Conservation (phyloP, 2,329 filamentous ascomycete species). For the Aphanoascus verrucosus region DNA sequence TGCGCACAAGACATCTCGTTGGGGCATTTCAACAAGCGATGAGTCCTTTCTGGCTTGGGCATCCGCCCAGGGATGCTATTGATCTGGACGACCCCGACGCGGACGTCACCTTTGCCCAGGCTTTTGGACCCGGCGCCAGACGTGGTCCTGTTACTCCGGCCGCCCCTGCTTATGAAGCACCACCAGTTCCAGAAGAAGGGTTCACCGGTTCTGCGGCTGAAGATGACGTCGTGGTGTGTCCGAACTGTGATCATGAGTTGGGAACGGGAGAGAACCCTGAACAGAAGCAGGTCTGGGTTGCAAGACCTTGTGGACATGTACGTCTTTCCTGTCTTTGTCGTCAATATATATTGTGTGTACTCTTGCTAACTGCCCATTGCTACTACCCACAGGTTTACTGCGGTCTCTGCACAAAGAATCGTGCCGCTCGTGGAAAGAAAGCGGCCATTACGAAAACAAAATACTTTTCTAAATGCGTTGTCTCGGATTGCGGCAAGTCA, state of each 20-base stretch:
- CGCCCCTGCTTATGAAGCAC: slow-evolving; percentile 45
- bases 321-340: background rate
- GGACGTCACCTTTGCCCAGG: slow-evolving; percentile 17
- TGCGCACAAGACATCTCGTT: slow-evolving; percentile 14
- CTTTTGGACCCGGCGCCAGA: slow-evolving; percentile 30
- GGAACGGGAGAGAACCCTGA: slow-evolving; percentile 55
- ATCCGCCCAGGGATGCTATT: slow-evolving; percentile 19
- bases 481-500: slow-evolving; percentile 32
- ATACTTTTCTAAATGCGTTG: slow-evolving; percentile 37
- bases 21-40: slow-evolving; percentile 13
- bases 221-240: slow-evolving; percentile 66
- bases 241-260: slow-evolving; percentile 75
- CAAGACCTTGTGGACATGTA: slow-evolving; percentile 88
- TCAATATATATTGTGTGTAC: background rate
- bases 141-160: slow-evolving; percentile 14
- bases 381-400: slow-evolving; percentile 36
- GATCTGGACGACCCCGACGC: slow-evolving; percentile 18
- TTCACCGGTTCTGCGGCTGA: slow-evolving; percentile 69
- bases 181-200: slow-evolving; percentile 56
- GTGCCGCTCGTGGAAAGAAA: slow-evolving; percentile 30
- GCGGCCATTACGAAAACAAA: slow-evolving; percentile 22
- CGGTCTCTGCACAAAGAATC: slow-evolving; percentile 37
- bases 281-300: slow-evolving; percentile 84
- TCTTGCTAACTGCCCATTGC: slow-evolving; percentile 12
- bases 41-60: slow-evolving; percentile 21